A percentile compares a stretch with the other conserved stretches of the same genome.
Conservation (phyloP, 1,284 basidiomycete species). For the Earliella scabrosa region DNA sequence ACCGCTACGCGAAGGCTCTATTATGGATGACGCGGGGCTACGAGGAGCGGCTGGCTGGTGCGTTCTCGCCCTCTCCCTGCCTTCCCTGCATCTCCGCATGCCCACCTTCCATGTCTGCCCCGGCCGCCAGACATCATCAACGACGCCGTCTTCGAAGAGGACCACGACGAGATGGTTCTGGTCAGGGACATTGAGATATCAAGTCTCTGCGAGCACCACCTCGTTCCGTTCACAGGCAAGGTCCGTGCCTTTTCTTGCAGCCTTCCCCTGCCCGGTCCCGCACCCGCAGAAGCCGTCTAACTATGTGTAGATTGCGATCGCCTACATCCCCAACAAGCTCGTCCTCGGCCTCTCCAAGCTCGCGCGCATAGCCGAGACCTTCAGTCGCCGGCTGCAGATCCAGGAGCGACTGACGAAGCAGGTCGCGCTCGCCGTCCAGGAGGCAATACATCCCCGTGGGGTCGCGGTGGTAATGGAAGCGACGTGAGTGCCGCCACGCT, state of each 20-base stretch:
- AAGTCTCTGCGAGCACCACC: conserved; percentile 97
- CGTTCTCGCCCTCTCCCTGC: conserved; percentile 15
- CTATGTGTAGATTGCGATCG: conserved; percentile 62
- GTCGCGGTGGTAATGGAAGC: conserved; percentile 99
- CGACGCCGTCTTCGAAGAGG: conserved; percentile 98
- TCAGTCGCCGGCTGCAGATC: conserved; percentile 93
- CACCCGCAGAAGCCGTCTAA: conserved; percentile 16
- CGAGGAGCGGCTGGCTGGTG: conserved; percentile 91
- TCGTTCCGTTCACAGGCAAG: conserved; percentile 98
- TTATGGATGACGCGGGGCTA: conserved; percentile 99
- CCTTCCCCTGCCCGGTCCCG: neutral
- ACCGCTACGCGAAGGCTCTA: conserved; percentile 95
- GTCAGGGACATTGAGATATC: conserved; percentile 98
- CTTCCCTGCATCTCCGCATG: neutral
- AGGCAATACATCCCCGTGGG: conserved; percentile 95
- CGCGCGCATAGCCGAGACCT: conserved; percentile 97
- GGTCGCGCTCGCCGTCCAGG: conserved; percentile 95
- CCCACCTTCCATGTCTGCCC: conserved; percentile 6
- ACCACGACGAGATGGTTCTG: conserved; percentile 99
- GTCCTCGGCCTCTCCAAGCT: conserved; percentile 98
- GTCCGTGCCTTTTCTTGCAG: conserved; percentile 47
- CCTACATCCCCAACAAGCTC: conserved; percentile 95
- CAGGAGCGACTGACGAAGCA: conserved; percentile 98
- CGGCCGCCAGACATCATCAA: conserved; percentile 87
- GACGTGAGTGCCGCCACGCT: conserved; percentile 64